Evolutionary conservation across 352 stramenopile species (phyloP).

Genomic region (Nothophytophthora sp.): DNA sequence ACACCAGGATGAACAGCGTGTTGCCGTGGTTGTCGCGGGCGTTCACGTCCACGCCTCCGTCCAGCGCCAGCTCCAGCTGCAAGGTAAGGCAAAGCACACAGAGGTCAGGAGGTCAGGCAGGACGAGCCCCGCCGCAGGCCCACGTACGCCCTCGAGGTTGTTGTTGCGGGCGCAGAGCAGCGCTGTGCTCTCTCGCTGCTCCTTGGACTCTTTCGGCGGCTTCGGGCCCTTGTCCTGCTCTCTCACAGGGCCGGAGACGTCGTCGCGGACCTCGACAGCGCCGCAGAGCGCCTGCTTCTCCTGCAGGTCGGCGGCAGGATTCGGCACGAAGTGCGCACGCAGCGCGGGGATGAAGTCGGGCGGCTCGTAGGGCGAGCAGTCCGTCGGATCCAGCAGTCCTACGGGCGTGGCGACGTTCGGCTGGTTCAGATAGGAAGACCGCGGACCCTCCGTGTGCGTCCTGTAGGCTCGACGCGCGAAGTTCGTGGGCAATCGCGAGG

Average conservation of each 20-base stretch:
- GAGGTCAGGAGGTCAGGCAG: too few relatives aligned
- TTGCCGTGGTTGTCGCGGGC: constrained; percentile 94
- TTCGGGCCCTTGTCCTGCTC: constrained; percentile 31
- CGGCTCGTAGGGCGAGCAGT: constrained; percentile 57
- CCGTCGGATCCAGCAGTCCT: constrained; percentile 67
- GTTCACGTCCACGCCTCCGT: constrained; percentile 90
- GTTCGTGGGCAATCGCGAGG: constrained; percentile 45
- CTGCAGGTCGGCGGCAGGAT: constrained; percentile 47
- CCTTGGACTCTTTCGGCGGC: constrained; percentile 31
- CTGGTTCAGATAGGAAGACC: constrained; percentile 65
- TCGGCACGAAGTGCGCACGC: constrained; percentile 55
- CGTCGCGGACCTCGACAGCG: constrained; percentile 8
- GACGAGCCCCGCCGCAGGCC: too few relatives aligned
- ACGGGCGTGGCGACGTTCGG: constrained; percentile 63
- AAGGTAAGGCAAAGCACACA: constrained; percentile 1
- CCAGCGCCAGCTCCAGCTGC: constrained; percentile 86
- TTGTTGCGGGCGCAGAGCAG: constrained; percentile 79
- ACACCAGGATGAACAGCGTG: constrained; percentile 94
- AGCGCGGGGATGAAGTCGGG: constrained; percentile 69
- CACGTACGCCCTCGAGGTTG: constrained; percentile 71
- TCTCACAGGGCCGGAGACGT: constrained; percentile 8
- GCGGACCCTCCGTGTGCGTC: constrained; percentile 53
- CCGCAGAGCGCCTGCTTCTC: constrained; percentile 61
- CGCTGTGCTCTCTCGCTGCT: constrained; percentile 46
- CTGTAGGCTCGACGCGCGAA: constrained; percentile 68